Evolutionary conservation across 2,329 filamentous ascomycete genomes (phyloP).

Genomic region (Ambrosiella xylebori): DNA sequence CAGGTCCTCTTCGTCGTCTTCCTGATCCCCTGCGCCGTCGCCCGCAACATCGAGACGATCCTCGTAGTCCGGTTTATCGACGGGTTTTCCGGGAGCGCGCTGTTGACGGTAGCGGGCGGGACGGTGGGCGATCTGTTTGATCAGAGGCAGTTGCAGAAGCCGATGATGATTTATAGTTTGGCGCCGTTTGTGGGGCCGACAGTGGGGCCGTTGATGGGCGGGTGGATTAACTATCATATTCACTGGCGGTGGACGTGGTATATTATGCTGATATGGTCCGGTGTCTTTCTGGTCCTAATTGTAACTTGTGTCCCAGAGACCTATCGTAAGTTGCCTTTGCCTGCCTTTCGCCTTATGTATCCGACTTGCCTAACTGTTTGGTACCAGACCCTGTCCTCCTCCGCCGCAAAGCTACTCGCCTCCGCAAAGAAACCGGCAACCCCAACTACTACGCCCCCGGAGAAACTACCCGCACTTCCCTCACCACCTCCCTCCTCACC

Average conservation of each 20-base stretch:
- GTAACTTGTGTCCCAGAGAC: conserved; percentile 69
- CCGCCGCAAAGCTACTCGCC: conserved; percentile 48
- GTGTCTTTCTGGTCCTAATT: conserved; percentile 44
- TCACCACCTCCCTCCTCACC: conserved; percentile 39
- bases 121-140: conserved; percentile 70
- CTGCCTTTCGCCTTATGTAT: neutral
- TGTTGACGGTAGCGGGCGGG: conserved; percentile 60
- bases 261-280: conserved; percentile 66
- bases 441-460: conserved; percentile 58
- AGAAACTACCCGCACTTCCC: conserved; percentile 53
- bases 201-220: conserved; percentile 46
- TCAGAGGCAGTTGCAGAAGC: conserved; percentile 49
- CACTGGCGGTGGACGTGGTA: conserved; percentile 77
- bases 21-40: conserved; percentile 65
- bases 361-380: neutral
- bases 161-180: conserved; percentile 68
- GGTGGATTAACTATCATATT: conserved; percentile 64
- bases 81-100: conserved; percentile 52
- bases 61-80: conserved; percentile 62
- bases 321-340: conserved; percentile 38
- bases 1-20: conserved; percentile 63
- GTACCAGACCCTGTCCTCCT: conserved; percentile 48
- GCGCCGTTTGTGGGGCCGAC: conserved; percentile 46
- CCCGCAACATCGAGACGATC: conserved; percentile 67
- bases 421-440: conserved; percentile 64